These are phyloP conservation scores for Eimeria tenella DNA, from an alignment of 169 alveolate genomes.

Conservation along the genomic window DNA sequence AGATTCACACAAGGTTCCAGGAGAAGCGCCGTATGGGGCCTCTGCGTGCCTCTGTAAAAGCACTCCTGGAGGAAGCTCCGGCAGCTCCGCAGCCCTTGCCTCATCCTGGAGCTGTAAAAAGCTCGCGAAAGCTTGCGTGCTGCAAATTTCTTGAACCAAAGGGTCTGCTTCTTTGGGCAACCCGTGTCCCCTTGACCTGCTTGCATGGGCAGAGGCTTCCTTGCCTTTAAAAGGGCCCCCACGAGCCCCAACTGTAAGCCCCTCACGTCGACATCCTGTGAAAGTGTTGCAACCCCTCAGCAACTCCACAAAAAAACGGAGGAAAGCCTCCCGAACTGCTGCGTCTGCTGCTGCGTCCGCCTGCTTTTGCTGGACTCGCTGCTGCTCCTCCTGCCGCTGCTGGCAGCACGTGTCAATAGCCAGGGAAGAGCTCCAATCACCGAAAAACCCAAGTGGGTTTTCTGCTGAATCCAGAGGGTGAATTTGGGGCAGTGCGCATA, in stretches of 20 bases:
- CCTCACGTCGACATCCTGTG: not conserved
- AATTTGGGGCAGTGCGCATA: not conserved
- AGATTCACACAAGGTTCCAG: not conserved
- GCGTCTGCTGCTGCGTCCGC: conserved; percentile 40
- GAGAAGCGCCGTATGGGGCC: not conserved
- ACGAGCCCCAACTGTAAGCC: not conserved
- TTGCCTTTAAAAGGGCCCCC: conserved; percentile 35
- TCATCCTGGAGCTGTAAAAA: conserved; percentile 58
- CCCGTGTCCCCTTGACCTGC: conserved; percentile 38
- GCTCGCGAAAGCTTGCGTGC: conserved; percentile 67
- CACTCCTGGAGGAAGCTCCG: not conserved
- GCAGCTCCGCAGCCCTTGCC: not conserved
- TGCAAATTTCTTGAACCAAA: conserved; percentile 52
- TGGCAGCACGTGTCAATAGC: conserved; percentile 37
- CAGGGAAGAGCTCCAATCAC: conserved; percentile 51
- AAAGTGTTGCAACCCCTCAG: conserved; percentile 51
- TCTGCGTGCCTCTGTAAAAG: not conserved
- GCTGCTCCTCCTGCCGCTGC: conserved; percentile 30
- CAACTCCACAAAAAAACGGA: conserved; percentile 57
- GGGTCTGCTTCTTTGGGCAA: not conserved
- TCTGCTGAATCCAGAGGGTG: conserved; percentile 45
- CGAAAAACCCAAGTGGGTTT: conserved; percentile 16
- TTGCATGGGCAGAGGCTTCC: conserved; percentile 15
- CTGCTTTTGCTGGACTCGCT: conserved; percentile 28
- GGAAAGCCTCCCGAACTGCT: conserved; percentile 36